Base-by-base conservation (phyloP, 306 rosid species). In the Vigna radiata region DNA sequence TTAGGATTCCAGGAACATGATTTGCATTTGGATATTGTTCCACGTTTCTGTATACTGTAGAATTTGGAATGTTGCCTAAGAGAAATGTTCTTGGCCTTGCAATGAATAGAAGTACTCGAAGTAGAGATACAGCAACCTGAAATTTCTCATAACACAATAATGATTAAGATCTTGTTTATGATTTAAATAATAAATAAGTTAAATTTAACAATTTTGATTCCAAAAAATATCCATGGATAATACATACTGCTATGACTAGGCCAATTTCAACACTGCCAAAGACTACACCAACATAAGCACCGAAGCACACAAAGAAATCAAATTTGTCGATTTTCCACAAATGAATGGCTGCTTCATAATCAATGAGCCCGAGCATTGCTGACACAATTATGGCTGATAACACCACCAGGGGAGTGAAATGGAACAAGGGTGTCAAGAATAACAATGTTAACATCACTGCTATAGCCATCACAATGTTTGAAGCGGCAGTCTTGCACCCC, bases 281-380 rank as follows among this genome's bases (percentile, higher is more conserved):
- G 70, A 90, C 93, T 1, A 95, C 98, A 0, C 98, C 97, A 36
- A 87, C 1, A 66, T 84, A 95, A 10, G 97, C 93, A 77, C 89
- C 87, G 23, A 89, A 52, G 86, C 97, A 95, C 21, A 95, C 92
- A 0, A 92, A 3, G 67, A 89, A 95, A 48, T 95, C 98, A 50
- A 95, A 95, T 82, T 95, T 95, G 90, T 95, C 98, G 11, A 95
- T 85, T 71, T 92, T 89, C 91, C 90, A 95, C 23, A 95, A 90
- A 80, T 95, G 98, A 18, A 90, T 79, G 53, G 93, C 98, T 1
- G 89, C 97, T 50, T 88, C 80, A 71, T 92, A 92, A 70, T 95
- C 96, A 10, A 95, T 90, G 46, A 95, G 88, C 7, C 97, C 93
- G 39, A 95, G 96, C 97, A 95, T 95, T 63, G 98, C 97, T 8